A percentile compares a stretch with the other conserved stretches of the same genome.
These are phyloP conservation scores for Leccinellum luteum DNA, from an alignment of 768 basidiomycete species.

Conservation along the genomic window DNA sequence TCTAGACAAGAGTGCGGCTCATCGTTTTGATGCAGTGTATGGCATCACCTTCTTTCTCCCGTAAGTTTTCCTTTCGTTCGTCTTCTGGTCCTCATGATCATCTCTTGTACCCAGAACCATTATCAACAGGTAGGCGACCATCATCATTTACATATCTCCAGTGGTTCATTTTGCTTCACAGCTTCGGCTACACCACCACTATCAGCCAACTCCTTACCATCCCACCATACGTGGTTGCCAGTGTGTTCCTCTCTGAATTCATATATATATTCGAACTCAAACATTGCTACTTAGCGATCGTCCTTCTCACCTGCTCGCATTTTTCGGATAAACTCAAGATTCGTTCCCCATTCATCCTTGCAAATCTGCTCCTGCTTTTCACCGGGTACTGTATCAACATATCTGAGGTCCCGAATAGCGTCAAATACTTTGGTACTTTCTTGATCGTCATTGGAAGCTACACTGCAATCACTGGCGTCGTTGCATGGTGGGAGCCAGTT, in stretches of 20 bases:
- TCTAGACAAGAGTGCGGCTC: background rate
- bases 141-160: background rate
- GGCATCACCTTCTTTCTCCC: slow-evolving; percentile 71
- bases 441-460: slow-evolving; percentile 62
- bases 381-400: slow-evolving; percentile 67
- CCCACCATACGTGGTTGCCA: slow-evolving; percentile 62
- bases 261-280: background rate
- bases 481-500: slow-evolving; percentile 50
- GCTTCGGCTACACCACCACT: slow-evolving; percentile 57
- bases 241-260: slow-evolving; percentile 36
- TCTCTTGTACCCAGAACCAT: slow-evolving; percentile 44
- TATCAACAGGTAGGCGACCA: slow-evolving; percentile 42
- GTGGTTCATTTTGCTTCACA: slow-evolving; percentile 21
- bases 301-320: slow-evolving; percentile 49
- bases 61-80: slow-evolving; percentile 38
- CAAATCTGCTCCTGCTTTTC: slow-evolving; percentile 47
- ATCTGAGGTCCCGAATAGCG: slow-evolving; percentile 46
- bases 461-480: slow-evolving; percentile 53
- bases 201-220: slow-evolving; percentile 66
- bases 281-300: slow-evolving; percentile 39
- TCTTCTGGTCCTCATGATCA: background rate
- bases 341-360: slow-evolving; percentile 58
- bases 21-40: slow-evolving; percentile 43
- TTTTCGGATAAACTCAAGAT: slow-evolving; percentile 55
- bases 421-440: slow-evolving; percentile 74